Base-by-base conservation (phyloP, 176 grass and related monocot genomes). In the Ampelocalamus luodianensis region DNA sequence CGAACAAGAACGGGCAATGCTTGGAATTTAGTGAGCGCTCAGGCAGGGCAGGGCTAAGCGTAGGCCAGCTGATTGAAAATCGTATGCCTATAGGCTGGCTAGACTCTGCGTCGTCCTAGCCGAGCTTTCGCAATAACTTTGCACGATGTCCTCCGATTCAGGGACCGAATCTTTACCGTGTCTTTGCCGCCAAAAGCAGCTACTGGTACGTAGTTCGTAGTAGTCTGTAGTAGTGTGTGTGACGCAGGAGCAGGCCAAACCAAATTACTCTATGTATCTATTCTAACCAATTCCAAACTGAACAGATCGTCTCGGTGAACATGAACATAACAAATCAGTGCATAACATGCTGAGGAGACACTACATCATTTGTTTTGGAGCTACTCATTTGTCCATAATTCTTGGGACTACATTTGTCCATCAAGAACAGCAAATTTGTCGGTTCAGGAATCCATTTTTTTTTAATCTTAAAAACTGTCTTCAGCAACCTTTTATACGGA, bases 61-160 rank as follows among this genome's bases (percentile, higher is more conserved):
- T 43, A 79, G 43, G 64, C 4, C 24, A 56, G 48, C 14, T 80
- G 76, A 84, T 89, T 89, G 87, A 80, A 85, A 80, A 68, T 89
- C 49, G 69, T 80, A 70, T 74, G 63, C 48, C 42, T 68, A 40
- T 8, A 60, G 60, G 61, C 61, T 82, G 22, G 17, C 61, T 26
- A 54, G 54, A 5, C 29, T 4, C 29, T 8, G 42, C 53, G 48
- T 58, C 55, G 16, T 64, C 29, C 85, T 74, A 38, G 38, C 43
- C 1, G 24, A 72, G 44, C 59, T 72, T 80, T 87, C 34, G 69
- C 85, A 17, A 73, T 81, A 66, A 87, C 60, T 87, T 81, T 75
- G 79, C 79, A 58, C 5, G 62, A 56, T 77, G 79, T 51, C 71
- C 53, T 59, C 45, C 58, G 32, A 79, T 79, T 74, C 81, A 59